Percentiles rank a stretch among this genome's conserved stretches.
Conservation (phyloP, 176 grass and related monocot species). For the Eragrostis curvula region DNA sequence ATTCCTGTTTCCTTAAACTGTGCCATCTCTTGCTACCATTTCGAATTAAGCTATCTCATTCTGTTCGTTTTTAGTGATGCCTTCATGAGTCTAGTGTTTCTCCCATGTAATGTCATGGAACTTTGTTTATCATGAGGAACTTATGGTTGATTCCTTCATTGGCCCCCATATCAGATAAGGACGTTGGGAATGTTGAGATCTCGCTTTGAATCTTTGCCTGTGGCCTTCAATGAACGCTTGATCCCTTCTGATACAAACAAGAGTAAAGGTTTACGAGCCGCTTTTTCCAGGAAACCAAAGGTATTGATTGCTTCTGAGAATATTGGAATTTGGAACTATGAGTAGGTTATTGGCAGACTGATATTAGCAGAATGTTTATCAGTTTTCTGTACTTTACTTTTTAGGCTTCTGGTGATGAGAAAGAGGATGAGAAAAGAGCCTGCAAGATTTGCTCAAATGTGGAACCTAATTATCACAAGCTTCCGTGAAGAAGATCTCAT, state of each 20-base stretch:
- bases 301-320: slow-evolving; percentile 39
- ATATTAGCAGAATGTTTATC: slow-evolving; percentile 13
- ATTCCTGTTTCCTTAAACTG: background rate
- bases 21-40: background rate
- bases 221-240: slow-evolving; percentile 73
- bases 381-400: slow-evolving; percentile 24
- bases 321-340: background rate
- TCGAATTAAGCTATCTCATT: background rate
- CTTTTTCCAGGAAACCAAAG: slow-evolving; percentile 61
- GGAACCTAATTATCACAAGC: slow-evolving; percentile 92
- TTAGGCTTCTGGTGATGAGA: slow-evolving; percentile 51
- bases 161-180: slow-evolving; percentile 67
- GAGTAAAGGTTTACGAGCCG: slow-evolving; percentile 61
- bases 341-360: slow-evolving; percentile 33
- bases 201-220: slow-evolving; percentile 78
- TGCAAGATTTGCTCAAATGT: slow-evolving; percentile 98
- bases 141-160: slow-evolving; percentile 35
- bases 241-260: slow-evolving; percentile 78
- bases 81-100: slow-evolving; percentile 30
- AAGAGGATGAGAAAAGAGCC: slow-evolving; percentile 69
- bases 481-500: slow-evolving; percentile 96
- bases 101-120: slow-evolving; percentile 26
- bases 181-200: slow-evolving; percentile 96
- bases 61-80: background rate
- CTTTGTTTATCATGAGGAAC: slow-evolving; percentile 36